These are phyloP conservation scores for Cochlearia excelsa DNA, from an alignment of 345 rosid genomes.

Conservation along the genomic window DNA sequence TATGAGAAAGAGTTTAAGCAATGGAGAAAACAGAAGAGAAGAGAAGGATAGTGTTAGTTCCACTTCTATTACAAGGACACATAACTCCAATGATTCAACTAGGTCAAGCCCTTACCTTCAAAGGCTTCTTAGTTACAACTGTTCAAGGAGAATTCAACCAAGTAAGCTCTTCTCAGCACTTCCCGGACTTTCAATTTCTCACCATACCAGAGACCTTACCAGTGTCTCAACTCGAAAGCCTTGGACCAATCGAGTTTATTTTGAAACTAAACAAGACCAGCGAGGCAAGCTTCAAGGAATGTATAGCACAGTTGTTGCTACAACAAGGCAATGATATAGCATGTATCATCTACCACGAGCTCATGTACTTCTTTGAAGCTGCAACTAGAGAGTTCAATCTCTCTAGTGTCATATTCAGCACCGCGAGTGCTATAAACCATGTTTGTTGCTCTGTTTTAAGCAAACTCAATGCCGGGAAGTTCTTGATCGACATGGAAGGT, in stretches of 20 bases:
- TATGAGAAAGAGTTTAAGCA: background rate
- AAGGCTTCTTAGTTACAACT: conserved; percentile 55
- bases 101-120: conserved; percentile 43
- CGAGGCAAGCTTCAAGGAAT: conserved; percentile 31
- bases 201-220: conserved; percentile 39
- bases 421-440: no score
- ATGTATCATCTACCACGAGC: no score
- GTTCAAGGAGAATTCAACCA: conserved; percentile 35
- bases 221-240: conserved; percentile 12
- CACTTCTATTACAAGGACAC: conserved; percentile 57
- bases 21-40: conserved; percentile 1
- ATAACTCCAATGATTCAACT: conserved; percentile 63
- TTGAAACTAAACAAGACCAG: conserved; percentile 42
- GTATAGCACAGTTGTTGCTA: conserved; percentile 6
- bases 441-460: conserved; percentile 5
- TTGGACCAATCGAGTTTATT: conserved; percentile 15
- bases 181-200: conserved; percentile 33
- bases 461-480: conserved; percentile 10
- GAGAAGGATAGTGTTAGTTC: conserved; percentile 45
- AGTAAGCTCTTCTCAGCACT: conserved; percentile 22
- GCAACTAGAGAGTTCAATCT: no score
- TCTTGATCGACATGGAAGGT: no score
- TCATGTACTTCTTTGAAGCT: no score
- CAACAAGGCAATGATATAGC: conserved; percentile 23
- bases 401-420: no score